Percentiles rank a stretch among this genome's conserved stretches.
Conservation (phyloP, 192 early-diverging fungal genomes). For the Coemansia aciculifera region DNA sequence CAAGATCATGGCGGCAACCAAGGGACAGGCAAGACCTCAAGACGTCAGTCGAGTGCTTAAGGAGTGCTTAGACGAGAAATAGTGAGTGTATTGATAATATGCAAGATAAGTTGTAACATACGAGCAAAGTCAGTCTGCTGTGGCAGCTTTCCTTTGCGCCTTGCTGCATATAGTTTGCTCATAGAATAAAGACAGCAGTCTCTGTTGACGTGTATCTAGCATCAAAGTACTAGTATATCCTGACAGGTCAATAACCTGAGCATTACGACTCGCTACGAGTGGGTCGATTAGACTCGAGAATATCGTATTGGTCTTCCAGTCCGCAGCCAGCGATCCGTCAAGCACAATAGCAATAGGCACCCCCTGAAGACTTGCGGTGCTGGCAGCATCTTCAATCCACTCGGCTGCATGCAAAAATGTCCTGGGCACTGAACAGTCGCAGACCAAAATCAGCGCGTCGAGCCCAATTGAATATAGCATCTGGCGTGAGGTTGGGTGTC, state of each 20-base stretch:
- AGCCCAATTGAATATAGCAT: slow-evolving; percentile 45
- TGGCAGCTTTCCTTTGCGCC: neutral
- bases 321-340: slow-evolving; percentile 26
- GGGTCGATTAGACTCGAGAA: slow-evolving; percentile 26
- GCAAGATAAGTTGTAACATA: neutral
- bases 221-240: slow-evolving; percentile 15
- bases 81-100: neutral
- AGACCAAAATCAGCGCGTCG: slow-evolving; percentile 46
- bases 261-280: slow-evolving; percentile 21
- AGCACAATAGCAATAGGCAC: slow-evolving; percentile 41
- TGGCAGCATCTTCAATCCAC: slow-evolving; percentile 46
- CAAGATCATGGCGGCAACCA: slow-evolving; percentile 75
- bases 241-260: slow-evolving; percentile 37
- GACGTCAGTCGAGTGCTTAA: slow-evolving; percentile 63
- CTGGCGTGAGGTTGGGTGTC: slow-evolving; percentile 40
- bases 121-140: neutral
- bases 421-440: slow-evolving; percentile 30
- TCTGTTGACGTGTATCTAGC: slow-evolving; percentile 17
- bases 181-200: slow-evolving; percentile 14
- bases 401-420: slow-evolving; percentile 38
- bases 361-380: neutral
- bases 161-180: slow-evolving; percentile 7
- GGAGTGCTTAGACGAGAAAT: slow-evolving; percentile 19
- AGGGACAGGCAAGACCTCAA: slow-evolving; percentile 77
- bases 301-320: slow-evolving; percentile 24